These are phyloP conservation scores for Botrytis squamosa DNA, from an alignment of 2,329 filamentous ascomycete genomes.

Conservation along the genomic window DNA sequence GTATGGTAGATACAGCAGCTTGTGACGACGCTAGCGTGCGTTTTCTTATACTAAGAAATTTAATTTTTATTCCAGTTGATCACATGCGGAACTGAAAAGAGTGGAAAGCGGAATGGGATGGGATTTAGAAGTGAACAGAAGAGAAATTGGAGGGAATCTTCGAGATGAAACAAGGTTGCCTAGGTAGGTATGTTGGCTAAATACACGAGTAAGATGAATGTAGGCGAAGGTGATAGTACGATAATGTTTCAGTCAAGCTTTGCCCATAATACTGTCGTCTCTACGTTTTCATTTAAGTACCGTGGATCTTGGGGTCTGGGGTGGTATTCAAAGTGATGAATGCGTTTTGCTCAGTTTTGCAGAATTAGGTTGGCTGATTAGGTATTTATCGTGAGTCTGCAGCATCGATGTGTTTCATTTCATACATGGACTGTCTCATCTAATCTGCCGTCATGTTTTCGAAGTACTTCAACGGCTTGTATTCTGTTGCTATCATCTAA, in stretches of 20 bases:
- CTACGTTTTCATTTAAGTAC: accelerated
- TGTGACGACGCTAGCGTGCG: background rate
- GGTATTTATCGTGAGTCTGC: too few species aligned
- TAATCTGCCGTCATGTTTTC: background rate
- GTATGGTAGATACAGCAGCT: background rate
- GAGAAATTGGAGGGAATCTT: background rate
- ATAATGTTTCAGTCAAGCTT: background rate
- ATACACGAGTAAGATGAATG: too few species aligned
- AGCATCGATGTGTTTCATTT: background rate
- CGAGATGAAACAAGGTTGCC: background rate
- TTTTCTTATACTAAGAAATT: background rate
- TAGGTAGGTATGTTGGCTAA: too few species aligned
- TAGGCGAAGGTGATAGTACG: background rate
- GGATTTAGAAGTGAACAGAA: background rate
- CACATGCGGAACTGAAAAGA: background rate
- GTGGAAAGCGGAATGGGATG: background rate
- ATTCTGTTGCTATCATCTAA: background rate
- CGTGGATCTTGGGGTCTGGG: accelerated
- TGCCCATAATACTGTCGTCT: background rate
- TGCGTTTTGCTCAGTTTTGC: background rate
- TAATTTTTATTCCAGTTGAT: too few species aligned
- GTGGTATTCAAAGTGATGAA: background rate
- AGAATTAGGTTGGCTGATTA: background rate
- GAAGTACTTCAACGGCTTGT: background rate
- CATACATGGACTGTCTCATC: background rate